Conservation (phyloP, 2,329 filamentous ascomycete species). For the Cordyceps farinosa region DNA sequence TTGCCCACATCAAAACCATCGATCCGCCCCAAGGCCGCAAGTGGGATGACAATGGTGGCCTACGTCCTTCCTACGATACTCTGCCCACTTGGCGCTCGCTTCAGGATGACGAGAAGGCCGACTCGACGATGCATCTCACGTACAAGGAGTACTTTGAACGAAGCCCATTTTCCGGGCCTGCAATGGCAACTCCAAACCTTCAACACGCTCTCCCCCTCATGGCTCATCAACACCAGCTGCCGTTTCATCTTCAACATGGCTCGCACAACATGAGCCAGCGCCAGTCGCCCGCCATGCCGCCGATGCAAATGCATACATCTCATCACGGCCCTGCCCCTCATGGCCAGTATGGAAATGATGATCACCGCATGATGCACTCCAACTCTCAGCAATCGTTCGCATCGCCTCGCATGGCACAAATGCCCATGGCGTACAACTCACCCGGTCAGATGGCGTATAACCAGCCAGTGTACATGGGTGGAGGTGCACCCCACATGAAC, state of each 20-base stretch:
- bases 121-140: conserved; percentile 61
- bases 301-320: conserved; percentile 72
- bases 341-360: conserved; percentile 69
- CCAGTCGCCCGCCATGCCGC: conserved; percentile 70
- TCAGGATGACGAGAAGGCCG: conserved; percentile 65
- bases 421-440: conserved; percentile 66
- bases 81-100: conserved; percentile 77
- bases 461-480: conserved; percentile 69
- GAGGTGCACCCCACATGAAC: conserved; percentile 65
- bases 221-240: conserved; percentile 79
- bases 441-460: conserved; percentile 68
- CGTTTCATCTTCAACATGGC: conserved; percentile 75
- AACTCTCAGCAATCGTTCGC: conserved; percentile 81
- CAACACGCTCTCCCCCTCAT: conserved; percentile 68
- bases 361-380: conserved; percentile 84
- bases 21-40: conserved; percentile 53
- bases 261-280: conserved; percentile 64
- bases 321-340: conserved; percentile 66
- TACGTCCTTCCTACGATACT: conserved; percentile 81
- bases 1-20: conserved; percentile 52
- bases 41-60: conserved; percentile 74
- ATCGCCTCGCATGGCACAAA: conserved; percentile 73
- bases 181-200: conserved; percentile 66
- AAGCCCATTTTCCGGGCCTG: conserved; percentile 50
- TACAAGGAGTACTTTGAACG: conserved; percentile 80